phyloP scores from a whole-genome alignment of 495 filamentous ascomycete species.

The Aspergillus kassunensis region DNA sequence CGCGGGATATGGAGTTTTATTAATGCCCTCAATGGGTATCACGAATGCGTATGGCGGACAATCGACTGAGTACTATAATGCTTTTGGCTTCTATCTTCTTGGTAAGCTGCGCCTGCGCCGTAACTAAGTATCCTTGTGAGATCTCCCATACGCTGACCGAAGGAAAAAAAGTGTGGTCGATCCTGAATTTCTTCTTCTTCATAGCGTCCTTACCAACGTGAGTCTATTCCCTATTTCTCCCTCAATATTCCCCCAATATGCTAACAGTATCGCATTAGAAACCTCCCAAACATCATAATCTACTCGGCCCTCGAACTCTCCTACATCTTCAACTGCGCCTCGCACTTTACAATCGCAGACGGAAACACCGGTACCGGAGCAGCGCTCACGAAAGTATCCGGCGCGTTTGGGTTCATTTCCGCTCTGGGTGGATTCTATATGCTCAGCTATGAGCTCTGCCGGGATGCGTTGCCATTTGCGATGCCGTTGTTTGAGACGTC shows the following conservation, averaged over 20 bases:
- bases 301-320: slow-evolving; percentile 17
- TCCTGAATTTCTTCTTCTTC: slow-evolving; percentile 21
- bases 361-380: slow-evolving; percentile 2
- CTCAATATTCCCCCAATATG: not conserved
- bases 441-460: slow-evolving; percentile 12
- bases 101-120: too few relatives aligned
- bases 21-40: slow-evolving; percentile 22
- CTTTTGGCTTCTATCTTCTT: slow-evolving; percentile 19
- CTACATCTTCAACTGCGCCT: slow-evolving; percentile 15
- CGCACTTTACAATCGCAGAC: slow-evolving; percentile 13
- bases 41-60: slow-evolving; percentile 19
- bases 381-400: slow-evolving; percentile 7
- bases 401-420: slow-evolving; percentile 14
- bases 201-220: slow-evolving; percentile 15
- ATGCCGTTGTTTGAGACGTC: slow-evolving; percentile 9
- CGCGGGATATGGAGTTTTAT: slow-evolving; percentile 20
- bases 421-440: slow-evolving; percentile 12
- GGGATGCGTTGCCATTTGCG: slow-evolving; percentile 13
- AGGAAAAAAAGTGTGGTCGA: slow-evolving; percentile 21
- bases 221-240: slow-evolving; percentile 3
- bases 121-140: too few relatives aligned
- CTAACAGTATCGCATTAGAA: not conserved
- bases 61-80: slow-evolving; percentile 16
- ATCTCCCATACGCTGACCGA: too few relatives aligned
- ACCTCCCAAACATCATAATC: slow-evolving; percentile 14